Percentiles rank a stretch among this genome's conserved stretches.
These are phyloP conservation scores for Phialophora expanda DNA, from an alignment of 2,329 filamentous ascomycete species.

Conservation along the genomic window DNA sequence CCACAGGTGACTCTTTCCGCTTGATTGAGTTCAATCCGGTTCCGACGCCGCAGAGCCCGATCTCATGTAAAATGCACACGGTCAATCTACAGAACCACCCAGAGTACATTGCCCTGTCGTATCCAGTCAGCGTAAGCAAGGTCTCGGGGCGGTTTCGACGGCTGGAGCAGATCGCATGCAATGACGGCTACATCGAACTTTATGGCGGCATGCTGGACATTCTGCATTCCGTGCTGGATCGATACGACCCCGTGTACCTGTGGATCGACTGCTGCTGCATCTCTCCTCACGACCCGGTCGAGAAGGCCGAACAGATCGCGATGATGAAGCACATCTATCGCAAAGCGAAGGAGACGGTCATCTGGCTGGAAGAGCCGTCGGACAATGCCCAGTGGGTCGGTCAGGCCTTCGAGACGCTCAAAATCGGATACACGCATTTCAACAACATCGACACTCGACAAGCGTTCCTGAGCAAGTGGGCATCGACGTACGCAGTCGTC, in stretches of 20 bases:
- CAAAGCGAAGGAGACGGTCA: slow-evolving; percentile 4
- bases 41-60: slow-evolving; percentile 1
- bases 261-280: slow-evolving; percentile 6
- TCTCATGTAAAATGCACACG: background rate
- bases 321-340: slow-evolving; percentile 9
- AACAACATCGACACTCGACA: slow-evolving; percentile 2
- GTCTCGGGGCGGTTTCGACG: background rate
- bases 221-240: background rate
- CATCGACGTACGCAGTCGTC: slow-evolving; percentile 2
- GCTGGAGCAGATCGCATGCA: background rate
- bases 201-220: slow-evolving; percentile 1
- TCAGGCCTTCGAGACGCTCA: background rate
- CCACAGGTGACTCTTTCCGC: background rate
- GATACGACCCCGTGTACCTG: background rate
- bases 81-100: slow-evolving; percentile 1
- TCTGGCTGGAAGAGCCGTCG: background rate
- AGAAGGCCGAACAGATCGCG: slow-evolving; percentile 5
- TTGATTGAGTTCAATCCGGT: slow-evolving; percentile 1
- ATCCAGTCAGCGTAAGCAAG: slow-evolving; percentile 3
- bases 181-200: background rate
- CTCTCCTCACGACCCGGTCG: background rate
- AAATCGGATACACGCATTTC: slow-evolving; percentile 5
- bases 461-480: background rate
- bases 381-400: background rate
- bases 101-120: slow-evolving; percentile 3